Evolutionary conservation across 2,329 filamentous ascomycete genomes (phyloP).

Genomic region (Trichoderma simmonsii): DNA sequence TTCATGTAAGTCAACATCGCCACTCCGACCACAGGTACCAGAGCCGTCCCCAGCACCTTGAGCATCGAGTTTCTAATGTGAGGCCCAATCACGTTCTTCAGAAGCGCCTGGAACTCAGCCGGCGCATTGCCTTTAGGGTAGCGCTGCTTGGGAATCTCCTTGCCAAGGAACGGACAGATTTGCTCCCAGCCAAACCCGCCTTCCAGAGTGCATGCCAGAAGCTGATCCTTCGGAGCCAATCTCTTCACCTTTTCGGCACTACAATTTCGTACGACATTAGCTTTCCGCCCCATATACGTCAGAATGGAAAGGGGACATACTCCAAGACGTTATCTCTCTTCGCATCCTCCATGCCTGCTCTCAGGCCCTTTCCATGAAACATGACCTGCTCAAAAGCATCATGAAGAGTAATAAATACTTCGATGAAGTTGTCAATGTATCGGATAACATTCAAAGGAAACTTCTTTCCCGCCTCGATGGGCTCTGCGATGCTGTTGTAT

Average conservation of each 20-base stretch:
- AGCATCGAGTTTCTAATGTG: neutral
- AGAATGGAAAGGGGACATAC: neutral
- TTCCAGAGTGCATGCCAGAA: conserved; percentile 33
- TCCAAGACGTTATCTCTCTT: neutral
- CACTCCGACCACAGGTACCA: conserved; percentile 4
- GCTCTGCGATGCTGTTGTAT: conserved; percentile 26
- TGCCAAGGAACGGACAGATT: conserved; percentile 33
- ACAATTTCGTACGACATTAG: neutral
- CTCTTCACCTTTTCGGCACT: conserved; percentile 28
- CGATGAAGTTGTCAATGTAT: conserved; percentile 25
- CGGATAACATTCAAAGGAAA: conserved; percentile 29
- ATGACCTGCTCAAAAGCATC: conserved; percentile 6
- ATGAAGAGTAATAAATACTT: conserved; percentile 13
- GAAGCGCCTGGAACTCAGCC: conserved; percentile 1
- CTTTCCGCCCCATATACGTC: neutral
- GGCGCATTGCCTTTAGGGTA: conserved; percentile 15
- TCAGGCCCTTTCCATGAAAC: conserved; percentile 13
- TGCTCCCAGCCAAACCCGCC: conserved; percentile 37
- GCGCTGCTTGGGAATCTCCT: conserved; percentile 27
- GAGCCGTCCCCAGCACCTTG: neutral
- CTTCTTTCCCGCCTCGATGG: neutral
- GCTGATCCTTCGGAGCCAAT: conserved; percentile 27
- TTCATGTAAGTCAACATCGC: neutral
- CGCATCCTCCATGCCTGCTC: neutral
- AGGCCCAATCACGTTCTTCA: neutral